These are phyloP conservation scores for Bondarzewia mesenterica DNA, from an alignment of 1,284 basidiomycete genomes.

Conservation along the genomic window DNA sequence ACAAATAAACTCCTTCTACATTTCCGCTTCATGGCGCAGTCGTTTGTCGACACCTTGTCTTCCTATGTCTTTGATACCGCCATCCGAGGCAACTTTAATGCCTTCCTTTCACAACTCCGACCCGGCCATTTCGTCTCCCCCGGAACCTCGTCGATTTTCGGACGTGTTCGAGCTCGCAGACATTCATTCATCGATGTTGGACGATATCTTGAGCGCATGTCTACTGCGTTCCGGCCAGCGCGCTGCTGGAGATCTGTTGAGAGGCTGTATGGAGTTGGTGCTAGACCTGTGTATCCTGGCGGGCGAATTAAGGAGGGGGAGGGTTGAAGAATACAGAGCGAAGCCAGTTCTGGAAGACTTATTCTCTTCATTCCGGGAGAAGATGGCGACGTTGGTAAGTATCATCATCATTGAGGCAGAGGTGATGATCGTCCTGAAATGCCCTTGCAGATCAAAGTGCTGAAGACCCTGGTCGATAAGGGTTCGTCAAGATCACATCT, in stretches of 20 bases:
- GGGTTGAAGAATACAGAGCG: conserved; percentile 53
- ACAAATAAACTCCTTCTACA: conserved; percentile 49
- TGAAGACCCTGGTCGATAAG: conserved; percentile 24
- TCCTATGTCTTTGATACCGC: conserved; percentile 72
- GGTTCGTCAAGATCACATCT: conserved; percentile 19
- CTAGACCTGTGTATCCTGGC: conserved; percentile 65
- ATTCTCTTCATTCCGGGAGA: conserved; percentile 41
- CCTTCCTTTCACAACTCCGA: conserved; percentile 44
- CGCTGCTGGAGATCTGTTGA: conserved; percentile 57
- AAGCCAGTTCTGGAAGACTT: conserved; percentile 47
- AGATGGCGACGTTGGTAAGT: conserved; percentile 51
- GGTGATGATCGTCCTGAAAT: not conserved
- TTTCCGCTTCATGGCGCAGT: conserved; percentile 66
- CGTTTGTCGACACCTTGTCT: conserved; percentile 58
- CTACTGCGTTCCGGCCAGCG: conserved; percentile 69
- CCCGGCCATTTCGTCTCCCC: conserved; percentile 5
- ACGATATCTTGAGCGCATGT: conserved; percentile 72
- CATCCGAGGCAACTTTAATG: conserved; percentile 66
- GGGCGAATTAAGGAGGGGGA: conserved; percentile 48
- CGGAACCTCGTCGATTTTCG: conserved; percentile 28
- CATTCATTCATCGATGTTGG: conserved; percentile 63
- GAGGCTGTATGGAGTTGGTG: conserved; percentile 56
- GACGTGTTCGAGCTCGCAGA: conserved; percentile 72
- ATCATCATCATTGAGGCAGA: not conserved
- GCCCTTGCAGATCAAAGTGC: conserved; percentile 21